phyloP scores from a whole-genome alignment of 2,329 filamentous ascomycete species.

The Lasiodiplodia hormozganensis region DNA sequence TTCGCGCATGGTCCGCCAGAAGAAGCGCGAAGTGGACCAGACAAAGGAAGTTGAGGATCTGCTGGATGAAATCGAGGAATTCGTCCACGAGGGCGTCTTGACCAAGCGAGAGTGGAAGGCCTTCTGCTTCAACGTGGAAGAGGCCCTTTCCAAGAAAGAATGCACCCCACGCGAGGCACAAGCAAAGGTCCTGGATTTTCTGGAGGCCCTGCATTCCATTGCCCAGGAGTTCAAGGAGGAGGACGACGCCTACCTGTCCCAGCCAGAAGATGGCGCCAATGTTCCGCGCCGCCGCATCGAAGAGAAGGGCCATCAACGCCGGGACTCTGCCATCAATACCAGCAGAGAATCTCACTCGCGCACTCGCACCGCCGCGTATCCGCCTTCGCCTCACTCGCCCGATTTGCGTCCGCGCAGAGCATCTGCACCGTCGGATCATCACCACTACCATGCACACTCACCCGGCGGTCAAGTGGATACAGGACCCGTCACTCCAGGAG shows the following conservation, averaged over 20 bases:
- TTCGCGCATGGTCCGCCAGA: slow-evolving; percentile 23
- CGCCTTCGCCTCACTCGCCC: slow-evolving; percentile 5
- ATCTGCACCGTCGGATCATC: slow-evolving; percentile 12
- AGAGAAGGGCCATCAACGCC: slow-evolving; percentile 3
- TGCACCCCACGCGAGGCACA: slow-evolving; percentile 23
- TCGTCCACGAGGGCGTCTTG: slow-evolving; percentile 24
- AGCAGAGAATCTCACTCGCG: slow-evolving; percentile 11
- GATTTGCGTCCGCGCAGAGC: slow-evolving; percentile 6
- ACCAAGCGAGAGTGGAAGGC: slow-evolving; percentile 26
- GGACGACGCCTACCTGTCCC: slow-evolving; percentile 13
- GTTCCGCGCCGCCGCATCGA: slow-evolving; percentile 10
- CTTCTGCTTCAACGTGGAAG: slow-evolving; percentile 22
- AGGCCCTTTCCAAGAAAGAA: slow-evolving; percentile 14
- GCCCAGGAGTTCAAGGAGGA: slow-evolving; percentile 17
- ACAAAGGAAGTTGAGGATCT: slow-evolving; percentile 23
- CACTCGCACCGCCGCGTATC: neutral
- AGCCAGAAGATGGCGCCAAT: slow-evolving; percentile 19
- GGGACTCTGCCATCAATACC: slow-evolving; percentile 5
- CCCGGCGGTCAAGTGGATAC: neutral
- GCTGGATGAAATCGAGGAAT: slow-evolving; percentile 23
- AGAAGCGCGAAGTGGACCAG: slow-evolving; percentile 22
- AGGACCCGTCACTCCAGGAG: neutral
- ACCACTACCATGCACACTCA: slow-evolving; percentile 8
- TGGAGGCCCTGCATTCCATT: slow-evolving; percentile 25
- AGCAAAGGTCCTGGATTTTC: slow-evolving; percentile 25